Evolutionary conservation across 345 rosid genomes (phyloP), one percentile per base, ranked within the genome.

Genomic region (Populus ilicifolia): DNA sequence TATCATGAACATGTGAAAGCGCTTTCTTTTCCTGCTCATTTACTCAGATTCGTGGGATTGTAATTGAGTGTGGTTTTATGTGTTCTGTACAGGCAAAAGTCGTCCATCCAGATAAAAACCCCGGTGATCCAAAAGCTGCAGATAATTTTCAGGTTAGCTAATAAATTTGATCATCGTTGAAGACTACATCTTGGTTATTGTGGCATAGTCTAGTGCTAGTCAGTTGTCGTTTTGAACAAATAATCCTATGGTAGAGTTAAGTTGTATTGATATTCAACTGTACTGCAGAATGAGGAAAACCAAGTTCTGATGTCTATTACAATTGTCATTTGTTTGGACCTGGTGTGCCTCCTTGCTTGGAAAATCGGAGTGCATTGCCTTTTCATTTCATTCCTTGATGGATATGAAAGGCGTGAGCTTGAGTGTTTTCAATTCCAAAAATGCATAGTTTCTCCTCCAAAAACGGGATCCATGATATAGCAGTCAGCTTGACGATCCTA

Each of bases 61-160:
- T 11, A 39, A 27, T 43, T 50, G 68, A 16, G 25, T 43, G 17
- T 11, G 33, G 30, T 25, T 64, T 65, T 65, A 33, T 64, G n/a
- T 21, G 44, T 44, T 44, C n/a, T 62, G 18, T 66, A 29, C 88
- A 96, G 99, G 98, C 98, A 79, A 88, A 95, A 80, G 72, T 81
- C 82, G 98, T 96, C 76, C 98, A 96, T 78, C 99, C 99, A 33
- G 99, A 96, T 80, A 96, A 94, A 88, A 96, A 94, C 87, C 96
- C 86, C 38, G 90, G 88, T 35, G 98, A 91, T 83, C 94, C 97
- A 48, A 90, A 86, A 80, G 98, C 99, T 76, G 97, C 97, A 4
- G 88, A 79, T 80, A 96, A 92, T 77, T 96, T 96, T 84, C 97
- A 92, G 94, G 99, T 91, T 67, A 75, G 76, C 69, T 70, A 71